Conservation (phyloP, 768 basidiomycete species). For the Kwoniella bestiolae region DNA sequence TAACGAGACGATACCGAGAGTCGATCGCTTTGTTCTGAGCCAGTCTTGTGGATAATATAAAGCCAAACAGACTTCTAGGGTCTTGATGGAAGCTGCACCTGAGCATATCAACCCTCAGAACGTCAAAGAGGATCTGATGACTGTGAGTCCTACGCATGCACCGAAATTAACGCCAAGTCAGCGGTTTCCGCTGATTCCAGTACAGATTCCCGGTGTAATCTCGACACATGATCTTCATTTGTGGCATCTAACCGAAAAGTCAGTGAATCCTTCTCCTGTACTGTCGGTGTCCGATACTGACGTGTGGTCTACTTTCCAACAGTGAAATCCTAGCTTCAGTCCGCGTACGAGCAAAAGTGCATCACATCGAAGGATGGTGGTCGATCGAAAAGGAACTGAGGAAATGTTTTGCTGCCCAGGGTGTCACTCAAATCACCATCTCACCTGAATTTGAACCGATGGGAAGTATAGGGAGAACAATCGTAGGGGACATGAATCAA, state of each 20-base stretch:
- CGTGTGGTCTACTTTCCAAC: too few relatives aligned
- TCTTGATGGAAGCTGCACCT: conserved; percentile 64
- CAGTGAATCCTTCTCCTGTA: too few relatives aligned
- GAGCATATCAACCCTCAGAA: conserved; percentile 63
- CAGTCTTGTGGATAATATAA: too few relatives aligned
- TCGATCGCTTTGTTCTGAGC: too few relatives aligned
- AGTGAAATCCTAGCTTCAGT: conserved; percentile 65
- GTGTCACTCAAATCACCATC: conserved; percentile 65
- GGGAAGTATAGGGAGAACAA: too few relatives aligned
- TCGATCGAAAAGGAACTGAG: conserved; percentile 62
- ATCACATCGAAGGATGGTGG: conserved; percentile 63
- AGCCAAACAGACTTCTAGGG: conserved; percentile 63
- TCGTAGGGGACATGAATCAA: too few relatives aligned
- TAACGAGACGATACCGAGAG: too few relatives aligned
- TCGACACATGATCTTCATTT: conserved; percentile 65
- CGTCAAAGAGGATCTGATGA: conserved; percentile 62
- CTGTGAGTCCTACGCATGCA: too few relatives aligned
- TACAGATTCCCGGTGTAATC: conserved; percentile 61
- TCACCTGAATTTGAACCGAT: conserved; percentile 61
- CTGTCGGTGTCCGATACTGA: too few relatives aligned
- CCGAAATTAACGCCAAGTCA: too few relatives aligned
- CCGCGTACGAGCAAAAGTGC: conserved; percentile 64
- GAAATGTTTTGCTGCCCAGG: conserved; percentile 65
- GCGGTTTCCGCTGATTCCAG: too few relatives aligned
- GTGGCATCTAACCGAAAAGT: conserved; percentile 67